phyloP scores from a whole-genome alignment of 257 asterid genomes.

The Solanum ossicruentum region DNA sequence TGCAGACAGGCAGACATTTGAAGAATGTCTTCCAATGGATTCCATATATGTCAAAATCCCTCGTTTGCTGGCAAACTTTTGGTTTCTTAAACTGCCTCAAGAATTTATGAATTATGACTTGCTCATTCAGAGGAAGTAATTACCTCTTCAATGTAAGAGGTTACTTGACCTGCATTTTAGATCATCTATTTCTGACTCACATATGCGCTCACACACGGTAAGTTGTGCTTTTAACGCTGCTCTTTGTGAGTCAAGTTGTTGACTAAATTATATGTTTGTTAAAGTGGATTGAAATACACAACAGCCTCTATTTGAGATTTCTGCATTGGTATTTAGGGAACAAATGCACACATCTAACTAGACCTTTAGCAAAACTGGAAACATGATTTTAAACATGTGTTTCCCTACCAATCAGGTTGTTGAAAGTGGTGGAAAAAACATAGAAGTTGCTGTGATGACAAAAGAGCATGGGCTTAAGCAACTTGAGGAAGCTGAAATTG shows the following conservation, averaged over 20 bases:
- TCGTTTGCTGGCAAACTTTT: background rate
- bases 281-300: background rate
- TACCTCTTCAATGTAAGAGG: background rate
- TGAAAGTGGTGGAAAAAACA: conserved; percentile 96
- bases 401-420: conserved; percentile 46
- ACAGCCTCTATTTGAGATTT: background rate
- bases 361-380: background rate
- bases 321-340: background rate
- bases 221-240: background rate
- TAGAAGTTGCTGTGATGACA: conserved; percentile 94
- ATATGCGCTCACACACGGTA: background rate
- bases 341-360: background rate
- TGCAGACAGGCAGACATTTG: background rate
- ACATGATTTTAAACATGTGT: background rate
- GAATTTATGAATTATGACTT: background rate
- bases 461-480: conserved; percentile 63
- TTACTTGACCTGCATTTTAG: background rate
- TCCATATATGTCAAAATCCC: background rate
- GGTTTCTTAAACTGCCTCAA: background rate
- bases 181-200: background rate
- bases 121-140: background rate
- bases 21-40: background rate
- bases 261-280: background rate
- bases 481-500: conserved; percentile 94
- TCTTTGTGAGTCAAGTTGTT: background rate